A percentile compares a stretch with the other conserved stretches of the same genome.
These are phyloP conservation scores for Marchantia paleacea DNA, from an alignment of 225 moss, liverwort and hornwort species.

Conservation along the genomic window DNA sequence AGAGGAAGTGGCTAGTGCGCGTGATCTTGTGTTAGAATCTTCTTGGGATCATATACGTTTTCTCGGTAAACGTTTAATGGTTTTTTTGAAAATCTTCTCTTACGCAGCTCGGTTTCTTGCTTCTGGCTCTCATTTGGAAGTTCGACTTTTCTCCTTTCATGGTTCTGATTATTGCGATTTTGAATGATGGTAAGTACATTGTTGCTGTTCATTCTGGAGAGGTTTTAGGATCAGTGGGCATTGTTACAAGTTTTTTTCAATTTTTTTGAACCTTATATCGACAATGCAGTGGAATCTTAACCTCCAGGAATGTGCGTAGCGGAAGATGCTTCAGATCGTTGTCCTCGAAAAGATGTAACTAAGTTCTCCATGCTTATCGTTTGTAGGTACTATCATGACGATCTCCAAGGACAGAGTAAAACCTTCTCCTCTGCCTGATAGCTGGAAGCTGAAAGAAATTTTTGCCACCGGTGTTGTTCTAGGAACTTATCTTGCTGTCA, in stretches of 20 bases:
- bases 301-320: not conserved
- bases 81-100: not conserved
- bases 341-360: not conserved
- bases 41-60: too few species aligned
- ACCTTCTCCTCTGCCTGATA: constrained; percentile 60
- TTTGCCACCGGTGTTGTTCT: constrained; percentile 57
- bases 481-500: constrained; percentile 58
- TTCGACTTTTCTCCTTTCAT: constrained; percentile 75
- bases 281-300: not conserved
- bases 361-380: not conserved
- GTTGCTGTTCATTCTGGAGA: too few species aligned
- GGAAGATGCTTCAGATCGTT: not conserved
- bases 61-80: too few species aligned
- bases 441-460: constrained; percentile 61
- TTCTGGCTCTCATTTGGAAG: constrained; percentile 61
- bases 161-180: constrained; percentile 67
- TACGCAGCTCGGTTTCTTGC: constrained; percentile 48
- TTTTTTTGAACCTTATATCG: not conserved
- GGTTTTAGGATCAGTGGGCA: not conserved
- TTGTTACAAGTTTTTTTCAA: not conserved
- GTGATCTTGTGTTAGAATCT: too few species aligned
- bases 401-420: constrained; percentile 70
- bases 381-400: constrained; percentile 62
- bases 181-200: constrained; percentile 53
- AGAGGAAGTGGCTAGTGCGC: not conserved